Base-by-base conservation (phyloP, 345 rosid species). In the Salix arbutifolia region DNA sequence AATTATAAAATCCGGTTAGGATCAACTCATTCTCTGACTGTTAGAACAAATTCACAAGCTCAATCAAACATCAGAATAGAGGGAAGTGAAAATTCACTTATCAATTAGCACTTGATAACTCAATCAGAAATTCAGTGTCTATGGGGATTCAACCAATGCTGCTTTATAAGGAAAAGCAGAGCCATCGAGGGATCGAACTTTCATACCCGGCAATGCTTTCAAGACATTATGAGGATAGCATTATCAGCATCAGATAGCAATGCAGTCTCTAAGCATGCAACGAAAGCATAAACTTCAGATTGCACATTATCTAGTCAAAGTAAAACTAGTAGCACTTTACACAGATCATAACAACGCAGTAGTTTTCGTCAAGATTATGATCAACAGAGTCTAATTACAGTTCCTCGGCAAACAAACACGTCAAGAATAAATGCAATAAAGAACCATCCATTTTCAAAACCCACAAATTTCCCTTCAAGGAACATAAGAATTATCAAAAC, bases 1-100 rank as follows among this genome's bases (percentile, higher is more conserved):
- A 83, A 14, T 52, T 11, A 69, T 21, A 33, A 76, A 80, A 67
- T 79, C n/a, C 62, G 71, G 23, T 64, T 18, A 73, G 77, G n/a
- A 76, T 66, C 38, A 26, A 48, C 50, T 3, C 46, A 10, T 71
- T 37, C 23, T 62, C 65, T 42, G 14, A 26, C 25, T 60, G 30
- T 44, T 30, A 31, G 50, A 35, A 25, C 38, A 18, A 17, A 67
- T 4, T 42, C 35, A 9, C 30, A 61, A 30, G 3, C 26, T 8
- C 44, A 11, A 77, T n/a, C n/a, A 61, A 50, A 25, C 67, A 17
- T 9, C 42, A 76, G 16, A 56, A 50, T 28, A 35, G 19, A 75
- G 42, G 25, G 42, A 65, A 23, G 37, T 28, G 17, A 64, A 64
- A 64, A 30, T 64, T 26, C 37, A 28, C 19, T 64, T 64, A 14